A percentile compares a stretch with the other conserved stretches of the same genome.
phyloP scores from a whole-genome alignment of 305 asterid species.

The Petunia hybrid region DNA sequence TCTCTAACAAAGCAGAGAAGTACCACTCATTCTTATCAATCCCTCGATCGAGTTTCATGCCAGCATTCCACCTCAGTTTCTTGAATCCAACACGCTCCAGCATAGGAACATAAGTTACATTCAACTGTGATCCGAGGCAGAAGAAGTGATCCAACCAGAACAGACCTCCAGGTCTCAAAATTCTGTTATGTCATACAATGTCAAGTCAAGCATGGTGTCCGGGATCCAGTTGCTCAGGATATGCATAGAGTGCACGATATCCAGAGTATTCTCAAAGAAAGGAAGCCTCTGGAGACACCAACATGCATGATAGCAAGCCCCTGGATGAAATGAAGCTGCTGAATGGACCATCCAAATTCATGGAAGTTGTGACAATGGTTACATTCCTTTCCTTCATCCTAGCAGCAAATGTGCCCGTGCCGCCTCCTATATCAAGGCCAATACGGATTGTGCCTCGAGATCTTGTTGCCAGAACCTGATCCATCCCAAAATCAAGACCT shows the following conservation, averaged over 20 bases:
- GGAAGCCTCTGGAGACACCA: constrained; percentile 63
- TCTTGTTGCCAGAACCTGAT: constrained; percentile 47
- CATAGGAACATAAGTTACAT: constrained; percentile 55
- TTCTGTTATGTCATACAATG: constrained; percentile 55
- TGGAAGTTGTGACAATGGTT: constrained; percentile 61
- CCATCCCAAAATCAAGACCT: constrained; percentile 53
- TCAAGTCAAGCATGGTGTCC: constrained; percentile 50
- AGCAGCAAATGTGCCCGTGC: constrained; percentile 61
- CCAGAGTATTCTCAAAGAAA: constrained; percentile 63
- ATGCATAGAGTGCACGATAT: constrained; percentile 69
- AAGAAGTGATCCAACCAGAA: constrained; percentile 70
- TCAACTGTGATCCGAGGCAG: constrained; percentile 61
- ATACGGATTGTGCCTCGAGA: constrained; percentile 48
- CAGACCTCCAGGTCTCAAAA: constrained; percentile 63
- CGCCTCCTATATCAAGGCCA: constrained; percentile 70
- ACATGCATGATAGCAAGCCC: constrained; percentile 61
- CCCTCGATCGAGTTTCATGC: constrained; percentile 56
- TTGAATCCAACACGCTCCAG: constrained; percentile 56
- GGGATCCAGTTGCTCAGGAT: constrained; percentile 69
- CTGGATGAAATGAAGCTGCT: constrained; percentile 67
- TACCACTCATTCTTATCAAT: constrained; percentile 45
- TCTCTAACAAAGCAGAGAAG: constrained; percentile 56
- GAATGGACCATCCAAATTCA: constrained; percentile 68
- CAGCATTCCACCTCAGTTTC: constrained; percentile 54
- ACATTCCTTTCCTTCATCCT: constrained; percentile 65